These are phyloP conservation scores for Penicillium ucsense DNA, from an alignment of 495 filamentous ascomycete species.

Conservation along the genomic window DNA sequence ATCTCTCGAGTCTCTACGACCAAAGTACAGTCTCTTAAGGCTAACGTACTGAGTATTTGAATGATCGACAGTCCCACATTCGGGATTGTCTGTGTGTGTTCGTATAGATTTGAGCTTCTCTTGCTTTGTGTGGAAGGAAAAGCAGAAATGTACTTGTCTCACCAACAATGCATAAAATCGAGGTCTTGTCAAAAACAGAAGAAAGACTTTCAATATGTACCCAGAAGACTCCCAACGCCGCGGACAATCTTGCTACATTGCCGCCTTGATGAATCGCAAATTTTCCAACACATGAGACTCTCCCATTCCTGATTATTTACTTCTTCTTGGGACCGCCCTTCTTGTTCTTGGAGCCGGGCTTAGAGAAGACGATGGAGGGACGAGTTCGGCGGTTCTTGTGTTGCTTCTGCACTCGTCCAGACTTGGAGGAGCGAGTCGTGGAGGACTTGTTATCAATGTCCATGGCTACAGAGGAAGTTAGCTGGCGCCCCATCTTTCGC, in stretches of 20 bases:
- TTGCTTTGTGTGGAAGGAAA: too few relatives aligned
- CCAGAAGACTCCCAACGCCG: slow-evolving; percentile 11
- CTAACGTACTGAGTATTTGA: too few relatives aligned
- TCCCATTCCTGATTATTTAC: slow-evolving; percentile 10
- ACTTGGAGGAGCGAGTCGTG: slow-evolving; percentile 16
- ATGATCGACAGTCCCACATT: too few relatives aligned
- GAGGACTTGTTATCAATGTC: slow-evolving; percentile 25
- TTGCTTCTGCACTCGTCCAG: slow-evolving; percentile 31
- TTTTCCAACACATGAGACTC: not conserved
- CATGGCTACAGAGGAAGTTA: slow-evolving; percentile 25
- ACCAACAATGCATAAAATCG: too few relatives aligned
- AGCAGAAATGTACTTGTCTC: too few relatives aligned
- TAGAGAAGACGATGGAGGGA: slow-evolving; percentile 34
- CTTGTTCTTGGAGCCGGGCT: slow-evolving; percentile 19
- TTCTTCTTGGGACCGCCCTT: slow-evolving; percentile 21
- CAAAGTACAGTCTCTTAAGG: too few relatives aligned
- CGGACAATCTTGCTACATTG: slow-evolving; percentile 2
- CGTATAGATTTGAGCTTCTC: too few relatives aligned
- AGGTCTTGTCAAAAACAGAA: too few relatives aligned
- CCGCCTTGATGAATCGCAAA: too few relatives aligned
- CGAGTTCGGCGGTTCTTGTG: slow-evolving; percentile 33
- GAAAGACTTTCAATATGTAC: not conserved
- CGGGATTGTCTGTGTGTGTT: too few relatives aligned
- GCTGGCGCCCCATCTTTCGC: not conserved
- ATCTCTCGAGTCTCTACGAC: not conserved